Evolutionary conservation across 225 moss, liverwort and hornwort genomes (phyloP).

Genomic region (Marchantia polymorpha): DNA sequence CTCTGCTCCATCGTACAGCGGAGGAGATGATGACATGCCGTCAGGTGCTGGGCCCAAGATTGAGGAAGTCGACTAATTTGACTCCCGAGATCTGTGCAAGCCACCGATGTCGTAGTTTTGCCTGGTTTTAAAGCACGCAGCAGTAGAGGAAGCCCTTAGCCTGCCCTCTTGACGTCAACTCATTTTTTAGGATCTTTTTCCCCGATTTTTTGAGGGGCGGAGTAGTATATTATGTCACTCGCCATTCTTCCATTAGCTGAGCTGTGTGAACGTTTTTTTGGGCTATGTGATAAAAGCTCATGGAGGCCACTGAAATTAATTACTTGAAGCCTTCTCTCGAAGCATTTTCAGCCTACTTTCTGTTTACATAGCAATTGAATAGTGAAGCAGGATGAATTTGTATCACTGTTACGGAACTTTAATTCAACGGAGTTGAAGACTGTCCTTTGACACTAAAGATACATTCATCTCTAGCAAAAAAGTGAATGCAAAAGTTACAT

Average conservation of each 20-base stretch:
- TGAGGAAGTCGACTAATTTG: conserved; percentile 42
- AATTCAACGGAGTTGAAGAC: no score
- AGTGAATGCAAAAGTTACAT: no score
- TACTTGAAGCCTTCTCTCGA: background rate
- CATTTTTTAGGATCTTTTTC: background rate
- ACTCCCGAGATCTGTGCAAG: background rate
- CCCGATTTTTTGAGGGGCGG: conserved; percentile 1
- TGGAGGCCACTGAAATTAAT: background rate
- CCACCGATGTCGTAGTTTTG: background rate
- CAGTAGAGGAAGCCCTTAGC: background rate
- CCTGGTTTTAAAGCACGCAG: background rate
- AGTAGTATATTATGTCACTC: background rate
- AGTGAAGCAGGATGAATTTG: background rate
- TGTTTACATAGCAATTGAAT: background rate
- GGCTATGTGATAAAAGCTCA: background rate
- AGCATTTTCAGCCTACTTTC: background rate
- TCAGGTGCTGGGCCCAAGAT: conserved; percentile 43
- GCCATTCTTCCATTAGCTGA: background rate
- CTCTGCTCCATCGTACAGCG: conserved; percentile 38
- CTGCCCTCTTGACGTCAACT: background rate
- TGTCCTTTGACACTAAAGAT: no score
- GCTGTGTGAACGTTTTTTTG: background rate
- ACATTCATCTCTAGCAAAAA: no score
- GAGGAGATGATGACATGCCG: conserved; percentile 30
- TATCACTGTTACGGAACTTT: no score